Evolutionary conservation across 176 grass and related monocot species (phyloP).

Genomic region (Ananas comosus): DNA sequence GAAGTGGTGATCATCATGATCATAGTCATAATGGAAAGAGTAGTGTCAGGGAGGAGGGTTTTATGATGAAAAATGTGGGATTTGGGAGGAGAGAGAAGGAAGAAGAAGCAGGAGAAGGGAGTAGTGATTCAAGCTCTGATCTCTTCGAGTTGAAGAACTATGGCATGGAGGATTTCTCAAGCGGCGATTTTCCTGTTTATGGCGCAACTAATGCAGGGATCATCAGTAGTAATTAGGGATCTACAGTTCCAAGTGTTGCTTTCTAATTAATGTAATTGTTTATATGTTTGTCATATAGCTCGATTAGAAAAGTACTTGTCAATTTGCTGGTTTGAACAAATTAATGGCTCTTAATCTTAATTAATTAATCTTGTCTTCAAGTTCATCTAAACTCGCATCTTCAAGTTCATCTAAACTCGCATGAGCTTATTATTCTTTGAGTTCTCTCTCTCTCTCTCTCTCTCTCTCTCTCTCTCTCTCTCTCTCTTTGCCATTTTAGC

Average conservation of each 20-base stretch:
- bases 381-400: too few relatives aligned
- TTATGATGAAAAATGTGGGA: too few relatives aligned
- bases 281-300: not conserved
- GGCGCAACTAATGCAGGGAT: not conserved
- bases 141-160: not conserved
- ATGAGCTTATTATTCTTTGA: too few relatives aligned
- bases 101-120: not conserved
- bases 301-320: not conserved
- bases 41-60: too few relatives aligned
- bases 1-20: not conserved
- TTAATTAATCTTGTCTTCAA: not conserved
- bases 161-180: not conserved
- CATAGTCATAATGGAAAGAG: not conserved
- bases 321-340: not conserved
- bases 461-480: too few relatives aligned
- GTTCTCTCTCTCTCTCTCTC: conserved; percentile 9
- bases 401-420: not conserved
- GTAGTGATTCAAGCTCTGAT: conserved; percentile 4
- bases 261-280: not conserved
- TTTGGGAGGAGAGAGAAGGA: not conserved
- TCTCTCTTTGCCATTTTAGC: too few relatives aligned
- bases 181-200: not conserved
- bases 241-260: not conserved
- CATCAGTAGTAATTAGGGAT: not conserved
- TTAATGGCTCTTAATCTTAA: not conserved